Base-by-base conservation (phyloP, 2,329 filamentous ascomycete genomes). In the Exophiala sp. region DNA sequence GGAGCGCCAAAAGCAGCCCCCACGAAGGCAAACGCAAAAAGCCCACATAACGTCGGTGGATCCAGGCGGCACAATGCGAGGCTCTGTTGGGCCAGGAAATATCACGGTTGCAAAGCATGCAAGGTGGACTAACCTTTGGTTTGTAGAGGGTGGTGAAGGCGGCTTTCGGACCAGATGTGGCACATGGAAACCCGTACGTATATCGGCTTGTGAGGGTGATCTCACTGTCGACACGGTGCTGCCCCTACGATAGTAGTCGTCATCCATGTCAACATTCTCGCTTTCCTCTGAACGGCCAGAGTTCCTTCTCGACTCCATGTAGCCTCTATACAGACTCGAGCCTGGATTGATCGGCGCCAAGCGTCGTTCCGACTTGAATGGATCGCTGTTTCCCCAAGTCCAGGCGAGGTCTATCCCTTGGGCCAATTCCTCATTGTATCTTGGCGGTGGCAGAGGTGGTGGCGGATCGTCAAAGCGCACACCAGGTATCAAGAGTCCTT, bases 371-470 rank as follows among this genome's bases (percentile, higher is more conserved):
- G 60, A 57, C 44, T 67, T 68, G 66, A 79, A 77, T 60, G 75
- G 72, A 48, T 75, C 69, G 54, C 72, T 74, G 69, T 86, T 85
- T 58, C 78, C 81, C 76, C 80, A 83, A 67, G 79, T 73, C 82
- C 82, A 86, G 56, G 79, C 83, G 51, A 79, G 75, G 68, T 87
- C 84, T 63, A 79, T 75, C 34, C 81, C 82, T 58, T 75, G 68
- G 62, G 75, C 72, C 60, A 83, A 71, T 56, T 82, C 79, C 61
- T 76, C 74, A 55, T 86, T 78, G 65, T 78, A 72, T 68, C 75
- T 77, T 48, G 84, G 81, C 54, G 85, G 85, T 63, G 84, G 85
- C 63, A 87, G 75, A 46, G 84, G 83, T 59, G 85, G 84, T 54
- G 85, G 84, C 47, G 76, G 74, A 40, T 70, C 65, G 54, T 71